Percentiles rank a stretch among this genome's conserved stretches.
phyloP scores from a whole-genome alignment of 129 eudicot genomes.

The Daucus carota region DH1_v3.0 NC_030386.2:3105001-3105500 shows the following conservation, averaged over 20 bases:
- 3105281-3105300: background rate
- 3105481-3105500: background rate
- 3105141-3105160: too few species aligned
- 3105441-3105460: conserved; percentile 2
- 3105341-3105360: too few species aligned
- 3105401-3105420: conserved; percentile 1
- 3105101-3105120: too few species aligned
- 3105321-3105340: background rate
- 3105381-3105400: background rate
- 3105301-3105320: background rate
- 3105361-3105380: background rate
- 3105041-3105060: too few species aligned
- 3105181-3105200: too few species aligned
- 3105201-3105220: background rate
- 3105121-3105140: too few species aligned
- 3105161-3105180: too few species aligned
- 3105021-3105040: background rate
- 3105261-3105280: background rate
- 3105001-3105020: background rate
- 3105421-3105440: background rate
- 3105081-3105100: too few species aligned
- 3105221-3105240: background rate
- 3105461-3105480: conserved; percentile 10
- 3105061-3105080: too few species aligned
- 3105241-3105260: background rate